phyloP scores from a whole-genome alignment of 208 protist genomes.

The Entamoeba moshkovskii region DNA sequence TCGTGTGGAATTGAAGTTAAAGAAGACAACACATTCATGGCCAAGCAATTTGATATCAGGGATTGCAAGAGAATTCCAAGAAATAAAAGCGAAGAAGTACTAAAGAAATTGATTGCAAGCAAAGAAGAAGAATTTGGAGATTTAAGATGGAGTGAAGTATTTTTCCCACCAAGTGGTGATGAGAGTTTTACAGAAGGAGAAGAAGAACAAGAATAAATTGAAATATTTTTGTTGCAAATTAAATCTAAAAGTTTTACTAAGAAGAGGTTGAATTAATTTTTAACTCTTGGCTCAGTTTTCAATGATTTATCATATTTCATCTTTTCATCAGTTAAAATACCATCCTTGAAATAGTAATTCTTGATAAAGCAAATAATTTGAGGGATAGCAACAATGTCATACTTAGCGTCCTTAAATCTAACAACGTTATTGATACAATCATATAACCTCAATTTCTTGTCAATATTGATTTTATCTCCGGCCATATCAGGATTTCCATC shows the following conservation, averaged over 20 bases:
- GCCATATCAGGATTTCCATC: constrained; percentile 36
- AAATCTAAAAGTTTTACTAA: no score
- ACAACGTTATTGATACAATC: not conserved
- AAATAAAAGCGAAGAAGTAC: not conserved
- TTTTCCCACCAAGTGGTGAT: no score
- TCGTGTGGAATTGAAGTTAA: not conserved
- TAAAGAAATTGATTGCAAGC: not conserved
- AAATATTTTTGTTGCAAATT: no score
- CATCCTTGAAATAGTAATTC: not conserved
- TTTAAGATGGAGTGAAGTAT: not conserved
- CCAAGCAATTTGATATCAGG: not conserved
- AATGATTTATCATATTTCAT: not conserved
- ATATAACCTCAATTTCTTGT: not conserved
- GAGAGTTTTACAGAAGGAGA: no score
- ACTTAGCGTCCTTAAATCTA: not conserved
- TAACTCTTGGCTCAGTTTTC: not conserved
- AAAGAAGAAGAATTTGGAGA: not conserved
- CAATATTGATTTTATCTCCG: constrained; percentile 33
- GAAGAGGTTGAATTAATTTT: not conserved
- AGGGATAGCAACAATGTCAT: not conserved
- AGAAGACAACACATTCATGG: not conserved
- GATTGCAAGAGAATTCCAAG: not conserved
- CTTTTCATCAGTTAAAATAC: not conserved
- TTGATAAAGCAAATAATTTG: not conserved
- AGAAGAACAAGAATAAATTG: no score